Conservation (phyloP, 2,329 filamentous ascomycete species). For the Didymella sp. region DNA sequence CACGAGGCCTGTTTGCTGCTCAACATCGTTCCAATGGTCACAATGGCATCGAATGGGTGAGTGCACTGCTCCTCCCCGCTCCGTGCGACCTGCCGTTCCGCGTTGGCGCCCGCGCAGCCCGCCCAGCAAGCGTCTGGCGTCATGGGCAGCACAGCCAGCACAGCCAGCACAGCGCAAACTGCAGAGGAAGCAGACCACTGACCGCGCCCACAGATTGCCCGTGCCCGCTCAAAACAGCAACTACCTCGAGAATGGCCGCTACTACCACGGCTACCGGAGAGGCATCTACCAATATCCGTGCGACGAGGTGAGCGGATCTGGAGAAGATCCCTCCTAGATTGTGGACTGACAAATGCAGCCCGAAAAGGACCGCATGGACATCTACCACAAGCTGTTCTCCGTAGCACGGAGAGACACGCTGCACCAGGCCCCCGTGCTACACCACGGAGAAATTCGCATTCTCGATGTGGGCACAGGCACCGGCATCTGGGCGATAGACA, state of each 20-base stretch:
- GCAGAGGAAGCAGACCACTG: constrained; percentile 14
- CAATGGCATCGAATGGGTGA: constrained; percentile 55
- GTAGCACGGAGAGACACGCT: constrained; percentile 65
- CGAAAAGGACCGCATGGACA: constrained; percentile 80
- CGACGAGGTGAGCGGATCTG: constrained; percentile 67
- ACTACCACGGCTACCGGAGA: constrained; percentile 71
- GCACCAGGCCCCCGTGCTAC: constrained; percentile 54
- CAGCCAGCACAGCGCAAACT: constrained; percentile 4
- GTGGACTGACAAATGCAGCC: constrained; percentile 53
- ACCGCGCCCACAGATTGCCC: constrained; percentile 41
- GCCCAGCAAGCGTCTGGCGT: constrained; percentile 14
- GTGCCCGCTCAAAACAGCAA: constrained; percentile 54
- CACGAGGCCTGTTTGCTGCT: constrained; percentile 31
- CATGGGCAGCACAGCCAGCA: constrained; percentile 4
- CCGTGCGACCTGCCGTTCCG: constrained; percentile 36
- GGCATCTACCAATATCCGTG: constrained; percentile 79
- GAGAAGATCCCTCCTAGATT: background rate
- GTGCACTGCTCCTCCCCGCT: constrained; percentile 42
- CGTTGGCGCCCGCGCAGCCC: constrained; percentile 17
- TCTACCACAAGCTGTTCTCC: constrained; percentile 79
- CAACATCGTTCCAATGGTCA: constrained; percentile 50
- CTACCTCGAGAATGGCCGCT: constrained; percentile 70
- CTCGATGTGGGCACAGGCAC: constrained; percentile 82
- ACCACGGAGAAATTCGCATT: constrained; percentile 56
- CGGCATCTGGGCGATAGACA: constrained; percentile 89